Evolutionary conservation across 1,284 basidiomycete genomes (phyloP), one percentile per base, ranked within the genome.

Genomic region (Moesziomyces sp.): DNA sequence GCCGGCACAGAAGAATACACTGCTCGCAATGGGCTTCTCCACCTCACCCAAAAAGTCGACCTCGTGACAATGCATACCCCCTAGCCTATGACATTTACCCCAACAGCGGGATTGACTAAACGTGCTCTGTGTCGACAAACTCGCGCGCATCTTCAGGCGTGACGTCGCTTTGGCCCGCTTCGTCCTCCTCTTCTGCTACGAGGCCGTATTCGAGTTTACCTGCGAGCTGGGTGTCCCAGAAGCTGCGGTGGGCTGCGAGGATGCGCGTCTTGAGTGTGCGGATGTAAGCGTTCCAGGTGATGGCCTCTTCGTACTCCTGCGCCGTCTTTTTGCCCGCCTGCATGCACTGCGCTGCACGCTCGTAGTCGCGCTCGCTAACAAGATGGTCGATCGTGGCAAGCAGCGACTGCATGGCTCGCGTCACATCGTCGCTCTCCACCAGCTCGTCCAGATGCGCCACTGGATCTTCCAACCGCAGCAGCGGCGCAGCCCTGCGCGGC

Each of bases 231-330:
- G 13, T 28, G 28, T 74, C 52, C 72, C 72, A 74, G 6, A 74
- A 74, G 40, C 42, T 23, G 13, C 44, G 47, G 40, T 74, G 72
- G n/a, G 52, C 24, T 19, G 46, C 58, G 21, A 70, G 18, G 16
- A 69, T 48, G 33, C 44, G 45, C 19, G 35, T 57, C 42, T 74
- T 74, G 43, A 74, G 52, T 11, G 28, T 16, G 5, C 72, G 67
- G 14, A 69, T 38, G 47, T 52, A 74, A 10, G 46, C 28, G 45
- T 74, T 74, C 72, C 72, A 74, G 11, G 58, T 58, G 58, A 74
- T 70, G 8, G 72, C 72, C 33, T 74, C 72, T 44, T 74, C 72
- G 28, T 74, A 74, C 42, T 74, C 63, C 45, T 66, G 62, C 10
- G 62, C 66, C 11, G 54, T 63, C 35, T 56, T 57, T 23, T 74